Evolutionary conservation across 2,329 filamentous ascomycete genomes (phyloP).

Genomic region (Diplodia scrobiculata): DNA sequence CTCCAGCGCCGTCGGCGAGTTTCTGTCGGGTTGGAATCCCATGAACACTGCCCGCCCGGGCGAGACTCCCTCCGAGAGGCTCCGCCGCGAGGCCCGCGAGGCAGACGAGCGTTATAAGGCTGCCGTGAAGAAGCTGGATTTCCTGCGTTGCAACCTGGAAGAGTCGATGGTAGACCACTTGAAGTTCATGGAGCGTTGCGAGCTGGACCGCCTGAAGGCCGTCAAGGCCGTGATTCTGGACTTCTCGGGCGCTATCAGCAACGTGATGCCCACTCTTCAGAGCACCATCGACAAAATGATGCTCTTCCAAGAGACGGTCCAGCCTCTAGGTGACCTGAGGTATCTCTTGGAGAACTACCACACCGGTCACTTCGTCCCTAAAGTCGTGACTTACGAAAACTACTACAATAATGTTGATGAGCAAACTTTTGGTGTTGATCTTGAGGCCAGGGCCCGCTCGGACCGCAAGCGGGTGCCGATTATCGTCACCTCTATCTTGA

Average conservation of each 20-base stretch:
- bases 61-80: slow-evolving; percentile 82
- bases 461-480: slow-evolving; percentile 95
- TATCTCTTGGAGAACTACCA: slow-evolving; percentile 97
- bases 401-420: slow-evolving; percentile 99
- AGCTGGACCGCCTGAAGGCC: slow-evolving; percentile 91
- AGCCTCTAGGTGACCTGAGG: slow-evolving; percentile 82
- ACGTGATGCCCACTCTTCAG: slow-evolving; percentile 94
- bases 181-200: slow-evolving; percentile 94
- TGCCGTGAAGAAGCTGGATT: slow-evolving; percentile 81
- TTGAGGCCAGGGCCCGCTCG: slow-evolving; percentile 89
- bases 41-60: slow-evolving; percentile 89
- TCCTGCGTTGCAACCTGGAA: slow-evolving; percentile 90
- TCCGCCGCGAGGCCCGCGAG: slow-evolving; percentile 85
- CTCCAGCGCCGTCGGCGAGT: slow-evolving; percentile 81
- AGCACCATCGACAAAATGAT: slow-evolving; percentile 98
- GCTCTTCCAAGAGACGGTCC: slow-evolving; percentile 98
- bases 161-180: slow-evolving; percentile 91
- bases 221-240: slow-evolving; percentile 98
- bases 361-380: slow-evolving; percentile 88
- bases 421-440: slow-evolving; percentile 95
- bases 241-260: slow-evolving; percentile 95
- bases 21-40: slow-evolving; percentile 88
- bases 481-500: slow-evolving; percentile 88
- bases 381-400: slow-evolving; percentile 92
- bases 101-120: slow-evolving; percentile 92